A percentile compares a stretch with the other conserved stretches of the same genome.
Evolutionary conservation across 768 basidiomycete genomes (phyloP).

Genomic region (Leccinellum rugosiceps): DNA sequence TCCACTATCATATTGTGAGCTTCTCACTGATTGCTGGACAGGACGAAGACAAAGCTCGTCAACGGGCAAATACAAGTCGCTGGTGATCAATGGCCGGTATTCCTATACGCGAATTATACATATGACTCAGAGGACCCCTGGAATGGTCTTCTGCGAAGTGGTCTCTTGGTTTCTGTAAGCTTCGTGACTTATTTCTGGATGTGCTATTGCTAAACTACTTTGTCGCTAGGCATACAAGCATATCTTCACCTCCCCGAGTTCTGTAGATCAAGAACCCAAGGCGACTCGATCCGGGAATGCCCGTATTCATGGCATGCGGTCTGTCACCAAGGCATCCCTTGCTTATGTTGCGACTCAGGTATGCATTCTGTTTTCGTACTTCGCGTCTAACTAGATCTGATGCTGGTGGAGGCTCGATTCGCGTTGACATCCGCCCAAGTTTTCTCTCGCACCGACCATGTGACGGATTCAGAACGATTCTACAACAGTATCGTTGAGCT

Average conservation of each 20-base stretch:
- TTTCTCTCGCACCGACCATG: too few species aligned
- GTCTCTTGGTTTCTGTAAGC: neutral
- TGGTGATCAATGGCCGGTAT: neutral
- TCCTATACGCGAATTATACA: neutral
- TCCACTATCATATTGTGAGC: neutral
- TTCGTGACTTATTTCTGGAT: neutral
- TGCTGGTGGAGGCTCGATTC: neutral
- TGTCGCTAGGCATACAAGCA: neutral
- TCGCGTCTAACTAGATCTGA: neutral
- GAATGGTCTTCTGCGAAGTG: neutral
- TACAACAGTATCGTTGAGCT: neutral
- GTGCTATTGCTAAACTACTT: neutral
- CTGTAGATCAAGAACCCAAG: neutral
- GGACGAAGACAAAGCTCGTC: neutral
- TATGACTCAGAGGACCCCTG: neutral
- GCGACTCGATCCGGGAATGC: neutral
- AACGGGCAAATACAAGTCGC: neutral
- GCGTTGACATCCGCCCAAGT: neutral
- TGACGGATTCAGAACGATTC: neutral
- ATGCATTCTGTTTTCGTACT: neutral
- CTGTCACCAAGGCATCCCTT: neutral
- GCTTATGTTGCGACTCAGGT: neutral
- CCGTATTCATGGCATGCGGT: neutral
- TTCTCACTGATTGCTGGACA: neutral
- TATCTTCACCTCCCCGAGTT: neutral